phyloP scores from a whole-genome alignment of 2,329 filamentous ascomycete species.

The Paramyrothecium sp. region DNA sequence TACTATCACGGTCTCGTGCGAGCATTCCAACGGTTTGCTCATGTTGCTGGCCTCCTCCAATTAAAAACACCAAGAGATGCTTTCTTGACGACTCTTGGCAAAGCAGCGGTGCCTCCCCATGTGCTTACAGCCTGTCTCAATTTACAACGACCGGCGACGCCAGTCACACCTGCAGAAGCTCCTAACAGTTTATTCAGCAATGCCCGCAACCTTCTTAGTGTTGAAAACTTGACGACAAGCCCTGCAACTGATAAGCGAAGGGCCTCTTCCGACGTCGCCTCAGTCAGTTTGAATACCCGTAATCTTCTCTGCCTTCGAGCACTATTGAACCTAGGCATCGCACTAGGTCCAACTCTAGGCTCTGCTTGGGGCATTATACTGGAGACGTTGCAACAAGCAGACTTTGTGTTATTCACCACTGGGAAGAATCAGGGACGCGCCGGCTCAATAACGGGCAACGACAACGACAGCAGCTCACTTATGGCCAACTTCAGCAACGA shows the following conservation, averaged over 20 bases:
- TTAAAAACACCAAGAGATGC: constrained; percentile 87
- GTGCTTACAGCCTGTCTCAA: constrained; percentile 61
- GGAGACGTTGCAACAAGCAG: constrained; percentile 89
- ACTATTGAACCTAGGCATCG: constrained; percentile 92
- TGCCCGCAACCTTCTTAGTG: constrained; percentile 69
- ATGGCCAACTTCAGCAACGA: constrained; percentile 74
- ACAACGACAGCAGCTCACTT: constrained; percentile 48
- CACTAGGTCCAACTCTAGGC: constrained; percentile 82
- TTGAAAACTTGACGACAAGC: constrained; percentile 66
- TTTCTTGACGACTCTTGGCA: constrained; percentile 89
- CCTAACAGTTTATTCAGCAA: constrained; percentile 64
- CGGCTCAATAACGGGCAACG: constrained; percentile 44
- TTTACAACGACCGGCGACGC: constrained; percentile 38
- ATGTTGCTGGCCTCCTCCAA: constrained; percentile 86
- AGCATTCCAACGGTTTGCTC: constrained; percentile 91
- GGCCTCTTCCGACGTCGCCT: constrained; percentile 52
- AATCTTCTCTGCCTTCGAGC: constrained; percentile 90
- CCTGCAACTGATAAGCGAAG: constrained; percentile 59
- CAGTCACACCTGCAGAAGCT: constrained; percentile 46
- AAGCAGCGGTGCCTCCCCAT: constrained; percentile 87
- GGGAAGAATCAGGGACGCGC: constrained; percentile 54
- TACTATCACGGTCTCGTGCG: constrained; percentile 92
- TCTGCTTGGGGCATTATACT: constrained; percentile 87
- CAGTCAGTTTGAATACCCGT: constrained; percentile 71
- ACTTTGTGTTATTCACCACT: constrained; percentile 74